Base-by-base conservation (phyloP, 768 basidiomycete genomes). In the Suillus clintonianus region DNA sequence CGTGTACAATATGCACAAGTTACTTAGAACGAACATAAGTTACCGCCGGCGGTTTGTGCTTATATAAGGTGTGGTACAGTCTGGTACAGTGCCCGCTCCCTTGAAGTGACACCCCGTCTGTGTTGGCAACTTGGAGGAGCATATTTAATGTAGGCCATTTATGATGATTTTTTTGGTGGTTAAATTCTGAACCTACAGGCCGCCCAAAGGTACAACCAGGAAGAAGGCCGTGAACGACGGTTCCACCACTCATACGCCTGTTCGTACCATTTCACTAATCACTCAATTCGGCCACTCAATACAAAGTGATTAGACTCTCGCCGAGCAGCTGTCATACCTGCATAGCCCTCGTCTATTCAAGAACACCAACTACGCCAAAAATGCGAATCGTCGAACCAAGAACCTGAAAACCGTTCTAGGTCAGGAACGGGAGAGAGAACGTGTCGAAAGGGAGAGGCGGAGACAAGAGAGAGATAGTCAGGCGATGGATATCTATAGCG, bases 391-490 rank as follows among this genome's bases (percentile, higher is more conserved):
- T 9, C 82, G 92, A 24, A 86, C 90, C 24, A 93, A 91, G 80
- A 92, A 92, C 67, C 72, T 93, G 69, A 95, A 94, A 76, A 82
- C 86, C 3, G 88, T 95, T 2, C 79, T 95, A 24, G 83, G 84
- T 1, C 89, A 91, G 67, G 93, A 94, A 71, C 84, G 90, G 6
- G 93, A 95, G 68, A 82, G 89, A 1, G 91, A 93, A 65, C 80
- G 85, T n/a, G 71, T 80, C 37, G 89, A 89, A 62, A 80, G 90
- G 6, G 91, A 92, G 69, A 77, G 80, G 13, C 77, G 82, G 64
- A 78, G 86, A 42, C 74, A 78, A 34, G 85, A 84, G 67, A 81
- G 76, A 56, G 81, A 82, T 48, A 51, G 64, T 54, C 58, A 61
- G 50, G 69, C 71, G n/a, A 88, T 89, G 83, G 88, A 88, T 24